phyloP scores from a whole-genome alignment of 73 alveolate species.

The Effrenium voratum region DNA sequence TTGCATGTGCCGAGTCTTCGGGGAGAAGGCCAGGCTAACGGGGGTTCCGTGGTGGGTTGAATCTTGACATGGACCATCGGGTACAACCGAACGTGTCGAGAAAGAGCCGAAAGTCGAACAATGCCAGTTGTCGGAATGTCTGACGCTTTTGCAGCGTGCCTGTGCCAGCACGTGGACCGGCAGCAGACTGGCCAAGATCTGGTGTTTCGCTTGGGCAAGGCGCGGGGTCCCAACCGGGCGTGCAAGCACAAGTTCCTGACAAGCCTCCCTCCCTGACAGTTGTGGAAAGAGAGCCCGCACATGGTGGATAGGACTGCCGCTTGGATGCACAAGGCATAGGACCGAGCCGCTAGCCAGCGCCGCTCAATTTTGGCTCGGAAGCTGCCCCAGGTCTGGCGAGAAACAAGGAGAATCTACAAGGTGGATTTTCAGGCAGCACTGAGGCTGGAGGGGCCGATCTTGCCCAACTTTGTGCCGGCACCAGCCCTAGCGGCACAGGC shows the following conservation, averaged over 20 bases:
- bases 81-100: too few species aligned
- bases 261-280: not conserved
- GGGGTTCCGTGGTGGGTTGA: too few species aligned
- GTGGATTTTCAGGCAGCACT: constrained; percentile 65
- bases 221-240: not conserved
- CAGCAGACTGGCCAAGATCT: constrained; percentile 72
- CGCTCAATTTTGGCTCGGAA: not conserved
- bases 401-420: constrained; percentile 51
- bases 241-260: not conserved
- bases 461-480: constrained; percentile 75
- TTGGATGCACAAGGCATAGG: not conserved
- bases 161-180: constrained; percentile 86
- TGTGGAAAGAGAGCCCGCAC: constrained; percentile 87
- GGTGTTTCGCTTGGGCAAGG: constrained; percentile 82
- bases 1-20: constrained; percentile 89
- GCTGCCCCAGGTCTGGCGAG: constrained; percentile 53
- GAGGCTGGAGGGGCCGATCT: constrained; percentile 88
- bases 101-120: too few species aligned
- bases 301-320: constrained; percentile 71
- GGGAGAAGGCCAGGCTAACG: constrained; percentile 57
- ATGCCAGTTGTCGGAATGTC: too few species aligned
- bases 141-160: too few species aligned
- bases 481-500: not conserved
- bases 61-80: too few species aligned
- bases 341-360: not conserved